Conservation (phyloP, 192 early-diverging fungal genomes). For the Dimargaris verticillata region DNA sequence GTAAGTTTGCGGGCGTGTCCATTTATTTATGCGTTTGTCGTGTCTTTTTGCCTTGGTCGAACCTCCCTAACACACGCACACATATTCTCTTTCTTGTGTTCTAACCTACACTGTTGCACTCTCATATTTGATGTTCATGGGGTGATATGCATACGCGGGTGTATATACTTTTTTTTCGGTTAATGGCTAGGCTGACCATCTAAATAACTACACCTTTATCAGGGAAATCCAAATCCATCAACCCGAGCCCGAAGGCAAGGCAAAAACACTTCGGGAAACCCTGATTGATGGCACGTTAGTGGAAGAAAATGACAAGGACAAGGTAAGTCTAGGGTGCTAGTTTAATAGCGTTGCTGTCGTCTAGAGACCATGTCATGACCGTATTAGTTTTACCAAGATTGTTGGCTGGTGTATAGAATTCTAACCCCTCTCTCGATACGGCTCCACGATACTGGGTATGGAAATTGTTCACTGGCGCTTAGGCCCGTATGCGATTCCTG, state of each 20-base stretch:
- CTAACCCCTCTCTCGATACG: too few species aligned
- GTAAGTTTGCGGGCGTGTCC: neutral
- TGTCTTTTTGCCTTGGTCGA: neutral
- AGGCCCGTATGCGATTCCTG: neutral
- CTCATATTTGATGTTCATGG: too few species aligned
- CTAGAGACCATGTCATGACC: too few species aligned
- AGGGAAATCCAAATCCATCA: neutral
- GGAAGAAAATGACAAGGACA: neutral
- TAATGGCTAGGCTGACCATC: neutral
- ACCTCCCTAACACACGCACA: neutral
- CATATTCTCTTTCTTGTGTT: neutral
- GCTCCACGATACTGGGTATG: too few species aligned
- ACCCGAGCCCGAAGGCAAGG: conserved; percentile 12
- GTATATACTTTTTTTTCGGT: too few species aligned
- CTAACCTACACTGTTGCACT: neutral
- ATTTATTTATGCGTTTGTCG: too few species aligned
- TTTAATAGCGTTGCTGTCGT: too few species aligned
- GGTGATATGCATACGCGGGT: too few species aligned
- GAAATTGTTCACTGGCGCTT: too few species aligned
- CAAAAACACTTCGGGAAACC: conserved; percentile 20
- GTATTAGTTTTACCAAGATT: too few species aligned
- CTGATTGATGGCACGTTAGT: conserved; percentile 4
- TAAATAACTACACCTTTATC: neutral
- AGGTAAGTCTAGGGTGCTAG: neutral
- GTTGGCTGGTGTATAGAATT: too few species aligned